phyloP scores from a whole-genome alignment of 768 basidiomycete species.

The Russula sp. region DNA sequence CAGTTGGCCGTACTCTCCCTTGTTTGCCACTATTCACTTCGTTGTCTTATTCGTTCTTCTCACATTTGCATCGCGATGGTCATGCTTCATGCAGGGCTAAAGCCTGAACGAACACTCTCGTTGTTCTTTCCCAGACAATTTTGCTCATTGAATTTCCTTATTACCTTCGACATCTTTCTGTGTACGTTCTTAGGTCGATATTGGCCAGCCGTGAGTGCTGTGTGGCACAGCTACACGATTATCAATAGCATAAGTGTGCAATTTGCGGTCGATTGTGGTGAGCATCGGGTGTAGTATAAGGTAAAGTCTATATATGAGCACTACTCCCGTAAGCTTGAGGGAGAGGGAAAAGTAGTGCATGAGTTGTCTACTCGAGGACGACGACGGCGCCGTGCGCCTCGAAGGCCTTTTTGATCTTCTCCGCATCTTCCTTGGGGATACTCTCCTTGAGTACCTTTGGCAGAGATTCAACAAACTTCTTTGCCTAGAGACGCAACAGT shows the following conservation, averaged over 20 bases:
- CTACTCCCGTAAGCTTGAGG: background rate
- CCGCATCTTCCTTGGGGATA: constrained; percentile 93
- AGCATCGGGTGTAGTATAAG: background rate
- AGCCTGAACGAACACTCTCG: constrained; percentile 11
- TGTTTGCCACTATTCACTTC: background rate
- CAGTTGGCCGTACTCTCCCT: background rate
- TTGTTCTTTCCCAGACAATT: background rate
- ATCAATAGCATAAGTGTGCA: constrained; percentile 22
- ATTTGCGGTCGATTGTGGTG: background rate
- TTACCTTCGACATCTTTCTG: constrained; percentile 14
- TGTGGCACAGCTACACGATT: constrained; percentile 18
- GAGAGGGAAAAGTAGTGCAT: background rate
- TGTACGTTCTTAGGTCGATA: constrained; percentile 24
- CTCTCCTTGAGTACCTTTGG: constrained; percentile 95
- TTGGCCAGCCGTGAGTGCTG: background rate
- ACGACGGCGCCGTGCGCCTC: constrained; percentile 86
- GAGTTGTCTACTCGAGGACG: constrained; percentile 62
- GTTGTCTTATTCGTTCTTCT: background rate
- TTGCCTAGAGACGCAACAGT: constrained; percentile 63
- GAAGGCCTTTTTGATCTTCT: constrained; percentile 91
- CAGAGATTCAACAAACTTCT: constrained; percentile 97
- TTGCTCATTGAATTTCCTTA: constrained; percentile 18
- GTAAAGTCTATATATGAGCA: constrained; percentile 14
- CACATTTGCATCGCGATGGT: constrained; percentile 13
- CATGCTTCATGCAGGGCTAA: constrained; percentile 1